A percentile compares a stretch with the other conserved stretches of the same genome.
Conservation (phyloP, 306 rosid genomes). For the Cotoneaster glaucophyllus region DNA sequence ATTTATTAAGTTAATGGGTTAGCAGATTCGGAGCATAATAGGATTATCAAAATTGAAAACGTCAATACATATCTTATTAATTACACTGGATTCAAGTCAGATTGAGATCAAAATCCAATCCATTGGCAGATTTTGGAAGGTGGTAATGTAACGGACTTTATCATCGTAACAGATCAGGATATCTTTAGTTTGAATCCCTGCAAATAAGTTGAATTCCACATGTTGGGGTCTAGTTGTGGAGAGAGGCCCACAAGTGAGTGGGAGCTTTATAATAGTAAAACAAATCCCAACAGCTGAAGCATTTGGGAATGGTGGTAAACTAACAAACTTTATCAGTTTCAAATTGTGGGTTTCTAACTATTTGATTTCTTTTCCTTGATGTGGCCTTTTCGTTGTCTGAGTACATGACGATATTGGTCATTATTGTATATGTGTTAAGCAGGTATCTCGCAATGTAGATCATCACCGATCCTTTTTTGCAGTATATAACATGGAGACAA, state of each 20-base stretch:
- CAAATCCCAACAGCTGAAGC: neutral
- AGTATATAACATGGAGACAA: conserved; percentile 94
- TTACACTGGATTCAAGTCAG: neutral
- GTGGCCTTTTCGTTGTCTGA: conserved; percentile 7
- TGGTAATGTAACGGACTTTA: neutral
- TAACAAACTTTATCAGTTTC: neutral
- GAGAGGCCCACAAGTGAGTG: neutral
- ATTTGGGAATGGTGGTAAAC: neutral
- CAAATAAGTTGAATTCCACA: neutral
- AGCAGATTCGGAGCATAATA: neutral
- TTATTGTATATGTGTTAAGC: conserved; percentile 31
- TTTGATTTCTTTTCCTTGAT: neutral
- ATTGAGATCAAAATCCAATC: neutral
- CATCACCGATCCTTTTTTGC: conserved; percentile 76
- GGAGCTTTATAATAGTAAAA: neutral
- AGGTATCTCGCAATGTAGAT: conserved; percentile 78
- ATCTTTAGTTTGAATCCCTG: neutral
- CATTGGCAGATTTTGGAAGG: no score
- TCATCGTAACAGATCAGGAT: neutral
- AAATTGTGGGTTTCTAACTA: neutral
- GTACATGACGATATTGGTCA: conserved; percentile 12
- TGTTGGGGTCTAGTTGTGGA: neutral
- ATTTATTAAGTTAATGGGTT: neutral
- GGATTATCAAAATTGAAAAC: neutral
- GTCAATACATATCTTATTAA: neutral